phyloP scores from a whole-genome alignment of 768 basidiomycete genomes.

The Fistulinella prunicolor region DNA sequence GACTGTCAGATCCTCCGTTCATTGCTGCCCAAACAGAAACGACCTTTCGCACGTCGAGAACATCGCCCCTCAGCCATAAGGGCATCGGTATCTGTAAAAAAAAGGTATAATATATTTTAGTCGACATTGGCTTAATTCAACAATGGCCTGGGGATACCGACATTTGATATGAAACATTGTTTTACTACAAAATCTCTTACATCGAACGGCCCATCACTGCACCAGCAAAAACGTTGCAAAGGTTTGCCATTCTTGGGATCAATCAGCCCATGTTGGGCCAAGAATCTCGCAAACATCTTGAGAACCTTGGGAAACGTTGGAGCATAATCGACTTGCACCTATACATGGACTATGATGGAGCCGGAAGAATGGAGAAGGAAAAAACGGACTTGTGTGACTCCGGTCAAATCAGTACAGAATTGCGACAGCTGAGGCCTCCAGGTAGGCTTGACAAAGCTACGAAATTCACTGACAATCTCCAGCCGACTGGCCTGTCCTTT shows the following conservation, averaged over 20 bases:
- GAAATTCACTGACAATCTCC: slow-evolving; percentile 77
- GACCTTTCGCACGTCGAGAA: slow-evolving; percentile 68
- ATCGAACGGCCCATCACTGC: slow-evolving; percentile 82
- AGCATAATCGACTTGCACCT: slow-evolving; percentile 80
- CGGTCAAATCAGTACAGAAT: slow-evolving; percentile 87
- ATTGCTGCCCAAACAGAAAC: slow-evolving; percentile 46
- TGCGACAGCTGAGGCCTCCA: slow-evolving; percentile 79
- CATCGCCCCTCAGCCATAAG: slow-evolving; percentile 66
- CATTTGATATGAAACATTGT: slow-evolving; percentile 85
- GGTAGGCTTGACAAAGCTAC: slow-evolving; percentile 82
- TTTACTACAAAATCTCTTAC: slow-evolving; percentile 84
- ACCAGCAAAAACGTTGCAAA: slow-evolving; percentile 72
- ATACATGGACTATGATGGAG: slow-evolving; percentile 9
- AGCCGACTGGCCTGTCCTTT: slow-evolving; percentile 54
- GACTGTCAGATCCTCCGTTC: slow-evolving; percentile 7
- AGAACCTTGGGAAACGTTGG: slow-evolving; percentile 74
- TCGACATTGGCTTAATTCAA: slow-evolving; percentile 8
- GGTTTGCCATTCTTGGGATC: slow-evolving; percentile 53
- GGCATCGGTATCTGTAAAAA: slow-evolving; percentile 59
- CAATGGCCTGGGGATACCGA: slow-evolving; percentile 30
- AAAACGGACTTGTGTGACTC: slow-evolving; percentile 81
- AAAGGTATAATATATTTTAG: slow-evolving; percentile 6
- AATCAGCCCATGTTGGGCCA: slow-evolving; percentile 69
- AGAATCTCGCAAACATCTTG: slow-evolving; percentile 58
- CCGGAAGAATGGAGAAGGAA: neutral